Evolutionary conservation across 2,329 filamentous ascomycete genomes (phyloP).

Genomic region (Trichoderma asperellum): DNA sequence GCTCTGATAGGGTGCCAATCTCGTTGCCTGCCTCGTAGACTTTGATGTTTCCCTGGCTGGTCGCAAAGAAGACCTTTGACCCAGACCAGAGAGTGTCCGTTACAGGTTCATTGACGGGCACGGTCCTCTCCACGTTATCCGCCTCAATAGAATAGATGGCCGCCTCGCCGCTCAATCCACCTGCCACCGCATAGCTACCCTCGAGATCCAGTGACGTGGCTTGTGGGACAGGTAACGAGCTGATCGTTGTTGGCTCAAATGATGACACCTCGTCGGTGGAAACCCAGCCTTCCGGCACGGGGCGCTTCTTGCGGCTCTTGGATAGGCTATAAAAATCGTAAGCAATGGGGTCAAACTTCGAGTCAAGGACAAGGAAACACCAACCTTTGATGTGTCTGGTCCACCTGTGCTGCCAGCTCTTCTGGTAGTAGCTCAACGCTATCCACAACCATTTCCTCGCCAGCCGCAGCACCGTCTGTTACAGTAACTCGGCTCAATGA

Average conservation of each 20-base stretch:
- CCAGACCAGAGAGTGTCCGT: constrained; percentile 68
- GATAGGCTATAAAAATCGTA: constrained; percentile 65
- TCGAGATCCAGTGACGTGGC: constrained; percentile 55
- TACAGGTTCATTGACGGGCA: constrained; percentile 70
- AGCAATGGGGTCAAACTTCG: constrained; percentile 21
- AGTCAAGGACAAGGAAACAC: background rate
- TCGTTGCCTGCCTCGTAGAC: constrained; percentile 74
- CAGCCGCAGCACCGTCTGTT: constrained; percentile 58
- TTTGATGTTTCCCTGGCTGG: constrained; percentile 76
- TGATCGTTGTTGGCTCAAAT: constrained; percentile 51
- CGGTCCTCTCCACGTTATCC: constrained; percentile 67
- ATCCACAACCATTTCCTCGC: constrained; percentile 94
- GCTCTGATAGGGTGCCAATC: constrained; percentile 72
- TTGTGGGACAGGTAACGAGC: constrained; percentile 52
- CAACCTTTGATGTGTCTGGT: constrained; percentile 77
- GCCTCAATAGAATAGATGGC: constrained; percentile 75
- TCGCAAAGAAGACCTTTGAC: constrained; percentile 71
- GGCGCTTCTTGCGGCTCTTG: constrained; percentile 85
- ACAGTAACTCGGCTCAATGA: constrained; percentile 85
- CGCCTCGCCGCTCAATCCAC: constrained; percentile 73
- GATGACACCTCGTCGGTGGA: constrained; percentile 69
- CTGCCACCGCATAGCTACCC: constrained; percentile 71
- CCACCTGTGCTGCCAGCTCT: constrained; percentile 71
- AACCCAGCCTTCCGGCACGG: constrained; percentile 83
- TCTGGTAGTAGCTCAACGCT: constrained; percentile 72